Conservation (phyloP, 164 flowering plant species). For the Umbellularia californica region DNA sequence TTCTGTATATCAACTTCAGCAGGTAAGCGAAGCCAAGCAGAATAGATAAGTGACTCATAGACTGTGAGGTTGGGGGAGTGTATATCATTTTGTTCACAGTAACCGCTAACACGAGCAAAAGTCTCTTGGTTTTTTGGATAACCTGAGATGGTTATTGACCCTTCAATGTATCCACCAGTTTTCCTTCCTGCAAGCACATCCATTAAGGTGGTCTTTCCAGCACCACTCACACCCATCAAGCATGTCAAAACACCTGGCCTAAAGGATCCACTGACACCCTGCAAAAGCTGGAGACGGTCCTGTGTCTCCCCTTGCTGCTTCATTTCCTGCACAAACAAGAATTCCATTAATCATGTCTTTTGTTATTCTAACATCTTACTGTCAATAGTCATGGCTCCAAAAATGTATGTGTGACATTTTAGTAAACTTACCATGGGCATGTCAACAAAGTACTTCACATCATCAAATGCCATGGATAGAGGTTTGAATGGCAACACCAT, state of each 20-base stretch:
- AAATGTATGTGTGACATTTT: not conserved
- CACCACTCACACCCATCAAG: conserved; percentile 57
- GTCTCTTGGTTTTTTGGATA: conserved; percentile 47
- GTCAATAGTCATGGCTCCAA: not conserved
- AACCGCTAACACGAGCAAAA: conserved; percentile 46
- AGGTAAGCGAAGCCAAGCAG: conserved; percentile 38
- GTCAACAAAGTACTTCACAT: conserved; percentile 77
- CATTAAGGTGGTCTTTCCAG: conserved; percentile 59
- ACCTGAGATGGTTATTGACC: conserved; percentile 41
- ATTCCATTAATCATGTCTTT: not conserved
- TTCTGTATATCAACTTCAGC: conserved; percentile 17
- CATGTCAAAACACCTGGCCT: conserved; percentile 51
- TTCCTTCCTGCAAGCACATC: conserved; percentile 58
- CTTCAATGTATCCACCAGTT: conserved; percentile 49
- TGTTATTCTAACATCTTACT: not conserved
- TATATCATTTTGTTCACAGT: conserved; percentile 52
- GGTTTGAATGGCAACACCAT: conserved; percentile 93
- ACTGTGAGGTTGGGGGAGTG: conserved; percentile 52
- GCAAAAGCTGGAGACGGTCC: conserved; percentile 43
- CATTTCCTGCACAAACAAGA: conserved; percentile 13
- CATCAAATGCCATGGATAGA: conserved; percentile 79
- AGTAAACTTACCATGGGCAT: conserved; percentile 71
- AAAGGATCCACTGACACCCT: conserved; percentile 44
- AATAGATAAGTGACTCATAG: conserved; percentile 30
- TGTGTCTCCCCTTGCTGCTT: conserved; percentile 19